A percentile compares a stretch with the other conserved stretches of the same genome.
Evolutionary conservation across 306 rosid genomes (phyloP).

Genomic region (Pyrus bretschneideri): DNA sequence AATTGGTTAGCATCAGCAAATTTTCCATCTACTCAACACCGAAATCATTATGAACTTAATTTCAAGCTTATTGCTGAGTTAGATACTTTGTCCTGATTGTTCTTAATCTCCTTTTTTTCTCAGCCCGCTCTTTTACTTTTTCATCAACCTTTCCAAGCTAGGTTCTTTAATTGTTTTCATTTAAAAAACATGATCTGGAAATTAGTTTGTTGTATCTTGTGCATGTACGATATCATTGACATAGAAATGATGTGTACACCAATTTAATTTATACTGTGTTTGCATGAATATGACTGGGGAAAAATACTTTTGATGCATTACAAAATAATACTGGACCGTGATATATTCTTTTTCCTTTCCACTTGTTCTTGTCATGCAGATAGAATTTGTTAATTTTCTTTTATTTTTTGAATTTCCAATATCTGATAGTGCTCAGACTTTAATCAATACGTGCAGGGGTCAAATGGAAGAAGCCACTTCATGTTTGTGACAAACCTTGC

Average conservation of each 20-base stretch:
- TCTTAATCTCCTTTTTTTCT: background rate
- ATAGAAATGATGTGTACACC: background rate
- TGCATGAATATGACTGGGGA: background rate
- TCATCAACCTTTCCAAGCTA: background rate
- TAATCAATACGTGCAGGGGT: slow-evolving; percentile 54
- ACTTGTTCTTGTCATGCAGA: background rate
- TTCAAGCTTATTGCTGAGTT: background rate
- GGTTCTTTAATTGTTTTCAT: background rate
- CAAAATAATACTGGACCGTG: background rate
- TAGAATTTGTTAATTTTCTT: slow-evolving; percentile 3
- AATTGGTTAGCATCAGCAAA: slow-evolving; percentile 53
- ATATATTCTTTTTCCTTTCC: background rate
- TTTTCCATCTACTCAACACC: slow-evolving; percentile 8
- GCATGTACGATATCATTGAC: background rate
- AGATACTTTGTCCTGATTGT: background rate
- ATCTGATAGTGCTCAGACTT: slow-evolving; percentile 17
- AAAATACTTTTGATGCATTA: background rate
- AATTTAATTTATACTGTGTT: background rate
- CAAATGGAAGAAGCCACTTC: slow-evolving; percentile 81
- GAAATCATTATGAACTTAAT: background rate
- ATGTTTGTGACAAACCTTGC: slow-evolving; percentile 87
- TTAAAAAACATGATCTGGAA: background rate
- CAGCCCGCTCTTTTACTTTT: background rate
- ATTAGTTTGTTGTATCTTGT: background rate
- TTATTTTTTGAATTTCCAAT: slow-evolving; percentile 10